Percentiles rank a stretch among this genome's conserved stretches.
phyloP scores from a whole-genome alignment of 352 stramenopile species.

The Phytophthora macrochlamydospora region DNA sequence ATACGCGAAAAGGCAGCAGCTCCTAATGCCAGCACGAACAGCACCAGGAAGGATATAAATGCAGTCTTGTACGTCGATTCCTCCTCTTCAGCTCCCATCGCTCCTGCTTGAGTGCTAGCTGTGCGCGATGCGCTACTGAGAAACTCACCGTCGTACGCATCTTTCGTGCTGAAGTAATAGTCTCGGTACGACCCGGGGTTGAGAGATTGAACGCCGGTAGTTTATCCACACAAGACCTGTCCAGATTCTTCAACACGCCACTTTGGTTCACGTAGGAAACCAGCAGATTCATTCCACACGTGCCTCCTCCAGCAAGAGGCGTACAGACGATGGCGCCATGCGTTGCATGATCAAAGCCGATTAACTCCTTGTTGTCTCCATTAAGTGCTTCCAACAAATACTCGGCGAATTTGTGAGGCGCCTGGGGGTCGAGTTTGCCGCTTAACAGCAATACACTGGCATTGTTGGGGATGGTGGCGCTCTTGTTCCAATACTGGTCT shows the following conservation, averaged over 20 bases:
- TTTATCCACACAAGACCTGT: constrained; percentile 35
- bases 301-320: constrained; percentile 16
- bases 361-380: constrained; percentile 29
- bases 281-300: constrained; percentile 40
- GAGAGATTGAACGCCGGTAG: constrained; percentile 28
- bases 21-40: too few relatives aligned
- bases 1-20: too few relatives aligned
- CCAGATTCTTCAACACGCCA: constrained; percentile 30
- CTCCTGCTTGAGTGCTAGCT: too few relatives aligned
- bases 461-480: constrained; percentile 31
- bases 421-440: constrained; percentile 41
- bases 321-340: constrained; percentile 33
- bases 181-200: not conserved
- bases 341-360: constrained; percentile 39
- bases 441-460: constrained; percentile 44
- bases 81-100: too few relatives aligned
- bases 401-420: constrained; percentile 45
- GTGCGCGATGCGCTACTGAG: not conserved
- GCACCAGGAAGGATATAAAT: too few relatives aligned
- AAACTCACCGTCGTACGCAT: constrained; percentile 36
- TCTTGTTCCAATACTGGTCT: constrained; percentile 49
- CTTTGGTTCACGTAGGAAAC: constrained; percentile 30
- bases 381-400: constrained; percentile 26
- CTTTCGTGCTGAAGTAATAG: constrained; percentile 29
- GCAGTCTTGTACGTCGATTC: too few relatives aligned